These are phyloP conservation scores for Penicillium sp. DNA, from an alignment of 2,329 filamentous ascomycete genomes.

Conservation along the genomic window DNA sequence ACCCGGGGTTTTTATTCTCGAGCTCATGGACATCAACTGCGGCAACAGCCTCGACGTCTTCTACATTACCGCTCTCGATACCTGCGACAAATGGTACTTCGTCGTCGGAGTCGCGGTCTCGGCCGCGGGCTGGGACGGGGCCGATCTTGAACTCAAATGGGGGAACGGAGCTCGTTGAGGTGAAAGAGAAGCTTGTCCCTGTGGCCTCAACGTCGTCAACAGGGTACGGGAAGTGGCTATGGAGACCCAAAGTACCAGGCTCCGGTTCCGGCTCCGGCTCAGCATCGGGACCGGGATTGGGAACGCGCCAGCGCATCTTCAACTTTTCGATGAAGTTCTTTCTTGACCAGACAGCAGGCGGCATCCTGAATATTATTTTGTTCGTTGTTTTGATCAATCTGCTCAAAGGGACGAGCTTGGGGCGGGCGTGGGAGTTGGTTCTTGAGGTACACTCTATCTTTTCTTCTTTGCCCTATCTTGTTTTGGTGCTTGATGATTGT, in stretches of 20 bases:
- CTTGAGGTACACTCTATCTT: constrained; percentile 34
- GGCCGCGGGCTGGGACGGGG: neutral
- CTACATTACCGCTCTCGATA: neutral
- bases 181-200: constrained; percentile 20
- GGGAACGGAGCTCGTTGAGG: constrained; percentile 3
- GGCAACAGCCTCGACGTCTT: neutral
- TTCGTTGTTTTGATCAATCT: constrained; percentile 62
- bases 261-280: neutral
- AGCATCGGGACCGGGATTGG: too few relatives aligned
- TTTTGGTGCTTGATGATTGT: constrained; percentile 1
- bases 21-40: neutral
- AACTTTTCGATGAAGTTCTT: constrained; percentile 59
- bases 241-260: constrained; percentile 8
- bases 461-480: neutral
- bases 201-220: neutral
- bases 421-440: constrained; percentile 35
- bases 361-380: constrained; percentile 60
- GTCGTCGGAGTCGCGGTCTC: neutral
- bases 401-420: constrained; percentile 39
- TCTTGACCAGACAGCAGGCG: constrained; percentile 63
- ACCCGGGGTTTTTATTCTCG: constrained; percentile 65
- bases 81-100: neutral
- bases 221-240: neutral
- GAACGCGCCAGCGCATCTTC: constrained; percentile 50
- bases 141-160: neutral